Base-by-base conservation (phyloP, 164 flowering plant genomes). In the Piper longum region DNA sequence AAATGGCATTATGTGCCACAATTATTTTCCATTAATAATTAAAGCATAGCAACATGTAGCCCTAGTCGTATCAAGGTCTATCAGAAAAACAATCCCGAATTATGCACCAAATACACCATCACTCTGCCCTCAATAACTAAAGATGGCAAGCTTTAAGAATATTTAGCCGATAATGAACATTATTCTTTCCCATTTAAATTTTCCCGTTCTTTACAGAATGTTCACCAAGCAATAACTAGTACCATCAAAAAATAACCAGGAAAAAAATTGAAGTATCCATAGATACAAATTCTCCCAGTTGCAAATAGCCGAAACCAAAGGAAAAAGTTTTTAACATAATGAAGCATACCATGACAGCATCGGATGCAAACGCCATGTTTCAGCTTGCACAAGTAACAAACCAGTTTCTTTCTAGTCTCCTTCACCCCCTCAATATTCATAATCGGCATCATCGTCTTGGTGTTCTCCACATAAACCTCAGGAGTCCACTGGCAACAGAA, bases 401-500 rank as follows among this genome's bases (percentile, higher is more conserved):
- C 71, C 64, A 86, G 62, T 66, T 82, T 87, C 64, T 56, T 81
- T 63, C 86, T 72, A 17, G 80, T 79, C 59, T 89, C 96, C 68
- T 83, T 81, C 41, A 87, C 77, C 58, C 79, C 85, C 39, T 75
- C 86, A 62, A 83, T 66, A 78, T 86, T 86, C 80, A 86, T 60
- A 43, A 95, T 77, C 1, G 98, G 98, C 74, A 87, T 95, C 99
- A 91, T 86, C 19, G 66, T 75, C 48, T 69, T 67, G 0, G 75
- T 76, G 66, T 86, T 83, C 67, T 83, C 87, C 8, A 91, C 67
- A 72, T 80, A 86, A 42, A 85, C 84, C 78, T 89, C 99, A 43
- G 98, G 96, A 83, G 83, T 81, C 98, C 98, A 91, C 63, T 65
- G 84, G 60, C 86, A 70, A 71, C 99, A 95, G 75, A 91, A 85